Evolutionary conservation across 345 rosid genomes (phyloP).

Genomic region (Dipteronia dyeriana): DNA sequence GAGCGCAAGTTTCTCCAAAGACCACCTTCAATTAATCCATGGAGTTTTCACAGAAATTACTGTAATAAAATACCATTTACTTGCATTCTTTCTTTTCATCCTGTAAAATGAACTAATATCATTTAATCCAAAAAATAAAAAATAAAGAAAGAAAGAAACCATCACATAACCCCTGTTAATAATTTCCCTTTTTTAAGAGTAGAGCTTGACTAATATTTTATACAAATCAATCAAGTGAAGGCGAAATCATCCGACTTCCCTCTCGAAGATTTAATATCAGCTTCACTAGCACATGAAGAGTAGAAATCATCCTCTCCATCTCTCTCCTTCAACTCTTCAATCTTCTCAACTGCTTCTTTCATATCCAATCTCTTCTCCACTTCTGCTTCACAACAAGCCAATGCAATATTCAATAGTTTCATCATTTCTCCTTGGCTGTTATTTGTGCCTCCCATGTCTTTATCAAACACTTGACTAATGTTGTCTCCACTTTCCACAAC

Average conservation of each 20-base stretch:
- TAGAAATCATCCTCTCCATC: slow-evolving; percentile 56
- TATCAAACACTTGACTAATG: slow-evolving; percentile 48
- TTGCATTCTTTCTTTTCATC: background rate
- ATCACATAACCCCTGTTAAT: background rate
- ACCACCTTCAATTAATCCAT: background rate
- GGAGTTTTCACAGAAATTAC: background rate
- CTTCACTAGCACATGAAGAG: slow-evolving; percentile 56
- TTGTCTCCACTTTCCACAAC: slow-evolving; percentile 20
- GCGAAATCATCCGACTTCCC: slow-evolving; percentile 39
- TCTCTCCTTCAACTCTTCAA: slow-evolving; percentile 58
- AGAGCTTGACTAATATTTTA: background rate
- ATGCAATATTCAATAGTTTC: slow-evolving; percentile 61
- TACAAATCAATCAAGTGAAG: slow-evolving; percentile 10
- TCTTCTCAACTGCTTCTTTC: slow-evolving; percentile 60
- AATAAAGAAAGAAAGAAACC: background rate
- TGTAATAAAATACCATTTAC: background rate
- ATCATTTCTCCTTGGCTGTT: slow-evolving; percentile 46
- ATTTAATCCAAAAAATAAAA: too few species aligned
- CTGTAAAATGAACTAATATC: too few species aligned
- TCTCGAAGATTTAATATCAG: slow-evolving; percentile 37
- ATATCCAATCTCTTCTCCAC: slow-evolving; percentile 78
- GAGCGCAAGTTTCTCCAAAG: background rate
- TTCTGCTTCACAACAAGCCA: slow-evolving; percentile 66
- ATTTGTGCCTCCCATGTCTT: slow-evolving; percentile 45
- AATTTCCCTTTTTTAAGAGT: background rate